Evolutionary conservation across 2,329 filamentous ascomycete species (phyloP).

Genomic region (Pleoardoris graminearum): DNA sequence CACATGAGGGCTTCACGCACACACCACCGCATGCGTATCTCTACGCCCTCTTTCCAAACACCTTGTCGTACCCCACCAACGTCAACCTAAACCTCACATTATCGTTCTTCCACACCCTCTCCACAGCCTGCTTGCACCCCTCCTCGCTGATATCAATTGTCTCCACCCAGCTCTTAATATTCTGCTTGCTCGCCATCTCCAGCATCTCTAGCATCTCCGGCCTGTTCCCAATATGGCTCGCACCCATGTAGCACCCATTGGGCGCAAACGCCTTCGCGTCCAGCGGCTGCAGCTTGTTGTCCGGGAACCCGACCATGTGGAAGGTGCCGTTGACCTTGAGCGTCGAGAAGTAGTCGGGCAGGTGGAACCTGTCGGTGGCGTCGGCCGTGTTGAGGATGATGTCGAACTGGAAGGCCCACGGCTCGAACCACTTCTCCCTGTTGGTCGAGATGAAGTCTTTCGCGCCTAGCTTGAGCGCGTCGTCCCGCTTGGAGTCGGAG

Average conservation of each 20-base stretch:
- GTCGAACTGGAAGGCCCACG: slow-evolving; percentile 66
- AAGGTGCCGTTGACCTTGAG: slow-evolving; percentile 81
- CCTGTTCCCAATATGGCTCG: slow-evolving; percentile 55
- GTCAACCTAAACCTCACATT: slow-evolving; percentile 75
- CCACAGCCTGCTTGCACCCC: slow-evolving; percentile 70
- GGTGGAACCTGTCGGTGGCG: slow-evolving; percentile 68
- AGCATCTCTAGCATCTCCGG: slow-evolving; percentile 58
- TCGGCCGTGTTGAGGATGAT: slow-evolving; percentile 77
- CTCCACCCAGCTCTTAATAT: slow-evolving; percentile 60
- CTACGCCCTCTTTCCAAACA: slow-evolving; percentile 58
- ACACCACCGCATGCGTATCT: too few relatives aligned
- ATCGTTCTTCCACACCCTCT: slow-evolving; percentile 67
- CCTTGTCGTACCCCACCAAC: slow-evolving; percentile 68
- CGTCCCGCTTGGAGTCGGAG: slow-evolving; percentile 62
- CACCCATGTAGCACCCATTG: slow-evolving; percentile 66
- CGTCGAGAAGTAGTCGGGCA: slow-evolving; percentile 72
- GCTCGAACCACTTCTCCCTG: slow-evolving; percentile 62
- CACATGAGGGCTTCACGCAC: too few relatives aligned
- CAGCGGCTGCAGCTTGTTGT: slow-evolving; percentile 71
- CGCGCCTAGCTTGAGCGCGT: slow-evolving; percentile 62
- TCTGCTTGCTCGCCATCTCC: slow-evolving; percentile 54
- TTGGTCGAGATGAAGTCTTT: slow-evolving; percentile 63
- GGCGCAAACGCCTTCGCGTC: slow-evolving; percentile 73
- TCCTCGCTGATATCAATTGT: slow-evolving; percentile 72
- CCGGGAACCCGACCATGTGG: slow-evolving; percentile 78